Percentiles rank a stretch among this genome's conserved stretches.
Conservation (phyloP, 2,329 filamentous ascomycete genomes). For the Exserohilum rostratum region DNA sequence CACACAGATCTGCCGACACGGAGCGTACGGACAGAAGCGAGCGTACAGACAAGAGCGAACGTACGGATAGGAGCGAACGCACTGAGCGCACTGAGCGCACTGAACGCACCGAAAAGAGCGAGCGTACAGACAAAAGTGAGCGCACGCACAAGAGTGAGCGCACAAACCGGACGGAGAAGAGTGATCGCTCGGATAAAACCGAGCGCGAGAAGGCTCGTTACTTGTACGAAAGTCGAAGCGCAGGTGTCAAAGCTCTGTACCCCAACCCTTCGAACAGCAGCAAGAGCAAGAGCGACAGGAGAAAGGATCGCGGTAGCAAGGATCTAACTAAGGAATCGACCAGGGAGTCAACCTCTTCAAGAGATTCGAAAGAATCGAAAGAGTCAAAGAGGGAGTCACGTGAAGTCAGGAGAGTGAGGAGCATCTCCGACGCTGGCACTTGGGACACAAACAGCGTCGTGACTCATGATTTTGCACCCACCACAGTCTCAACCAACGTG, state of each 20-base stretch:
- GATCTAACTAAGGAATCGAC: conserved; percentile 24
- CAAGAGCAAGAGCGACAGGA: conserved; percentile 26
- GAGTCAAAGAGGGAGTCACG: conserved; percentile 13
- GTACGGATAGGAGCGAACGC: conserved; percentile 26
- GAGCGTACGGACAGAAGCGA: conserved; percentile 28
- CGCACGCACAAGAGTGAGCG: conserved; percentile 15
- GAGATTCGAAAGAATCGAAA: conserved; percentile 12
- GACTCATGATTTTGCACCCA: conserved; percentile 19
- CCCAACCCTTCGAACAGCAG: conserved; percentile 33
- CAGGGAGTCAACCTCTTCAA: conserved; percentile 19
- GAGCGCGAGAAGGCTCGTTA: conserved; percentile 37
- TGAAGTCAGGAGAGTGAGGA: conserved; percentile 16
- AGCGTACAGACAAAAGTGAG: conserved; percentile 19
- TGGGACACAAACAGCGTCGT: conserved; percentile 35
- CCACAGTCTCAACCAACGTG: conserved; percentile 23
- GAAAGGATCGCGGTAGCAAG: conserved; percentile 22
- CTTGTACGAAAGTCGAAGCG: conserved; percentile 45
- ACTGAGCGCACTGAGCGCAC: conserved; percentile 20
- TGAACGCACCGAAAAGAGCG: conserved; percentile 27
- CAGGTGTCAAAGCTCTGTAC: conserved; percentile 48
- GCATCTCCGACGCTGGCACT: conserved; percentile 30
- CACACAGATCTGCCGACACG: conserved; percentile 27
- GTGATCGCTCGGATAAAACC: conserved; percentile 28
- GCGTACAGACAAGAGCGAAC: conserved; percentile 18
- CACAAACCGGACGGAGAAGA: conserved; percentile 21